These are phyloP conservation scores for Diplocarpon rosae DNA, from an alignment of 2,329 filamentous ascomycete species.

Conservation along the genomic window DNA sequence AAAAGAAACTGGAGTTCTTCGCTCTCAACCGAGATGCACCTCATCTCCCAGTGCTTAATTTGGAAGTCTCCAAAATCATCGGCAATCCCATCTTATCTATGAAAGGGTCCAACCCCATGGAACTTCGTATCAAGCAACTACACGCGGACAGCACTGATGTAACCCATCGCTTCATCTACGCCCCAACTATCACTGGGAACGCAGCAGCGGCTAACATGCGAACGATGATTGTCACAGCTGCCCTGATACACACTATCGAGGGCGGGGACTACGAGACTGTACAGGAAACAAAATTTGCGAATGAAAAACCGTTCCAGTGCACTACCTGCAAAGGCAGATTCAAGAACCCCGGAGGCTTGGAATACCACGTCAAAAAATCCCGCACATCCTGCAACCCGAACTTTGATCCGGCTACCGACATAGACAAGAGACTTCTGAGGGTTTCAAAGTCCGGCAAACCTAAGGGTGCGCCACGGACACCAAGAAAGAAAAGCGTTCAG, in stretches of 20 bases:
- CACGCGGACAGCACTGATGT: constrained; percentile 6
- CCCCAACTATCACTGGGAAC: constrained; percentile 5
- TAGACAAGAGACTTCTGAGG: constrained; percentile 3
- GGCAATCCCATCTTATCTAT: constrained; percentile 21
- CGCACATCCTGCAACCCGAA: constrained; percentile 26
- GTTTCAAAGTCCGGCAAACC: constrained; percentile 3
- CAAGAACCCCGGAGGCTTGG: constrained; percentile 26
- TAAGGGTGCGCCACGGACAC: background rate
- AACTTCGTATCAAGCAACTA: constrained; percentile 18
- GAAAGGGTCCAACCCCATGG: constrained; percentile 24
- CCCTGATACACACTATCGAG: constrained; percentile 8
- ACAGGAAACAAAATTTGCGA: constrained; percentile 12
- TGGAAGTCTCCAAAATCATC: constrained; percentile 15
- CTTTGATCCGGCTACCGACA: constrained; percentile 9
- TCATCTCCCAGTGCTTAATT: constrained; percentile 10
- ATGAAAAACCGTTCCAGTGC: constrained; percentile 23
- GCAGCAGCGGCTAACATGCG: constrained; percentile 20
- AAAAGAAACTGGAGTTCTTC: constrained; percentile 16
- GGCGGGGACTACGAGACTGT: constrained; percentile 7
- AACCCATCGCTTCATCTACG: constrained; percentile 20
- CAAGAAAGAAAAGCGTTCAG: background rate
- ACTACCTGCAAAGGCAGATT: constrained; percentile 22
- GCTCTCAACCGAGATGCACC: constrained; percentile 6
- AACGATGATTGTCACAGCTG: constrained; percentile 22
- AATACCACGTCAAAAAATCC: constrained; percentile 26